These are phyloP conservation scores for Stentor coeruleus DNA, from an alignment of 73 alveolate species.

Conservation along the genomic window DNA sequence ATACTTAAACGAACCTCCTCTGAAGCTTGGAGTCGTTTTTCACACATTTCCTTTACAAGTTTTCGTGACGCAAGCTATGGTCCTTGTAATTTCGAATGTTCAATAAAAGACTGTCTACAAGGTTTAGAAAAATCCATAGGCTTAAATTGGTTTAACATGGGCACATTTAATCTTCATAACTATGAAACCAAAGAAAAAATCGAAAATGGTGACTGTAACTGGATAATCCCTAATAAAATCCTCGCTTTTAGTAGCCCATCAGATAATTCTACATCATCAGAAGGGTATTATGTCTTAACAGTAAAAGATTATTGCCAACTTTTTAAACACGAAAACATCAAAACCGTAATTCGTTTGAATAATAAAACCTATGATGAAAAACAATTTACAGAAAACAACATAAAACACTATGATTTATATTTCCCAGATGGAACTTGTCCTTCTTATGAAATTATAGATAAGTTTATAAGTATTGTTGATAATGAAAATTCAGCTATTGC, in stretches of 20 bases:
- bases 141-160: slow-evolving; percentile 68
- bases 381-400: slow-evolving; percentile 27
- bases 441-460: slow-evolving; percentile 67
- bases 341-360: slow-evolving; percentile 30
- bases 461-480: slow-evolving; percentile 76
- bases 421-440: slow-evolving; percentile 97
- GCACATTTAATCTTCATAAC: slow-evolving; percentile 57
- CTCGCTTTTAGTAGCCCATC: slow-evolving; percentile 71
- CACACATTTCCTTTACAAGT: slow-evolving; percentile 55
- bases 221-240: slow-evolving; percentile 77
- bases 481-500: slow-evolving; percentile 85
- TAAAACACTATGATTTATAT: slow-evolving; percentile 52
- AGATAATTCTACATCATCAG: slow-evolving; percentile 28
- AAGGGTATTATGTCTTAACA: slow-evolving; percentile 52
- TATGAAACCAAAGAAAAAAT: slow-evolving; percentile 71
- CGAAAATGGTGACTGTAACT: slow-evolving; percentile 82
- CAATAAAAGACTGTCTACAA: slow-evolving; percentile 72
- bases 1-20: slow-evolving; percentile 72
- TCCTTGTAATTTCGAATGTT: slow-evolving; percentile 81
- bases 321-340: slow-evolving; percentile 25
- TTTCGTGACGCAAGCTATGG: slow-evolving; percentile 93
- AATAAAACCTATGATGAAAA: slow-evolving; percentile 27
- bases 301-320: slow-evolving; percentile 43
- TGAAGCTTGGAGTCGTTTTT: slow-evolving; percentile 74
- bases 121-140: slow-evolving; percentile 68